Percentiles rank a stretch among this genome's conserved stretches.
Conservation (phyloP, 1,284 basidiomycete genomes). For the Heterobasidion parviporum region DNA sequence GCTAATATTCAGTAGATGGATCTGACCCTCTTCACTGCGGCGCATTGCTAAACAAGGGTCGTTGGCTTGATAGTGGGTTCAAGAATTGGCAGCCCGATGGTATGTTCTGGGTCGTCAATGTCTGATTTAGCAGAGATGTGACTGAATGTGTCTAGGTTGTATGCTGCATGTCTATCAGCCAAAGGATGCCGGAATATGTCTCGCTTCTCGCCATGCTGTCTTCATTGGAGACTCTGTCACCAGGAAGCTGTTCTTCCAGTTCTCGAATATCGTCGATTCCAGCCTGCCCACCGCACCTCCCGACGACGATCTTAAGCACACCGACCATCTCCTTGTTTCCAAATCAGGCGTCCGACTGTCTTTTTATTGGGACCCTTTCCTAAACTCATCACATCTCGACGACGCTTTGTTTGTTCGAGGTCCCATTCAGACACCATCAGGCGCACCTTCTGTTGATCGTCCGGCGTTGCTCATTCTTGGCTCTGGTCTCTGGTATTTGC, state of each 20-base stretch:
- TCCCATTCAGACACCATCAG: not conserved
- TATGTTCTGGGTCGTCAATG: constrained; percentile 22
- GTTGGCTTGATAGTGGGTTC: constrained; percentile 65
- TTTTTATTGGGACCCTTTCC: constrained; percentile 77
- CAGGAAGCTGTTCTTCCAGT: constrained; percentile 71
- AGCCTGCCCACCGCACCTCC: constrained; percentile 45
- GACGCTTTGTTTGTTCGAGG: constrained; percentile 22
- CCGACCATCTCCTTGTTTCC: constrained; percentile 45
- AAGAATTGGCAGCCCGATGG: constrained; percentile 83
- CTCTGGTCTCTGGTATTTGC: constrained; percentile 82
- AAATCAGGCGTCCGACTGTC: constrained; percentile 43
- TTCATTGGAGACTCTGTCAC: constrained; percentile 87
- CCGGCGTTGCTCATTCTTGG: constrained; percentile 74
- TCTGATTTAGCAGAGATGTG: not conserved
- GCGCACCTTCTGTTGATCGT: constrained; percentile 6
- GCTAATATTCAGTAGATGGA: constrained; percentile 38
- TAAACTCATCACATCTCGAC: constrained; percentile 57
- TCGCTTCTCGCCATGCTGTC: constrained; percentile 46
- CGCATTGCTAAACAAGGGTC: constrained; percentile 62
- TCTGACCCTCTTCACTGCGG: constrained; percentile 67
- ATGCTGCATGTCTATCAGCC: constrained; percentile 62
- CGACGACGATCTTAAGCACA: constrained; percentile 59
- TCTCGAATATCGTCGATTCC: constrained; percentile 52
- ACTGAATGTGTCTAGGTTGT: constrained; percentile 43
- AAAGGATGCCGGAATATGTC: constrained; percentile 44